Base-by-base conservation (phyloP, 768 basidiomycete genomes). In the Daedaleopsis sinensis region DNA sequence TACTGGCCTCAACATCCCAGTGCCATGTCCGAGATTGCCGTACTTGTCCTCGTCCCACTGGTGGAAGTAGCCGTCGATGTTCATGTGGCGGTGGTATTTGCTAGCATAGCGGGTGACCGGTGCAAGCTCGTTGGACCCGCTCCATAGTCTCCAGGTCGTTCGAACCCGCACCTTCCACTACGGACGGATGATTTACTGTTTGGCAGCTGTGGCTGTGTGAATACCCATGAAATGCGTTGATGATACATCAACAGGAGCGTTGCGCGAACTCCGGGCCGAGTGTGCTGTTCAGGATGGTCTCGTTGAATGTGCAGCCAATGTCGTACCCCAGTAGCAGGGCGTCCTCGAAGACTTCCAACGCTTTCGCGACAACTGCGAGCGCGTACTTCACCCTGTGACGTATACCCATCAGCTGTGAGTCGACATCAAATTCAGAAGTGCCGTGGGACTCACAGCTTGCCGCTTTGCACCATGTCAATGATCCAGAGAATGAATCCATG, bases 211-310 rank as follows among this genome's bases (percentile, higher is more conserved):
- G 61, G 50, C 71, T 71, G 52, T 75, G 74, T 0, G 66, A 64
- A 54, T 74, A 67, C 1, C 73, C 69, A 53, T 74, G 73, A 59
- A 74, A 74, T 1, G 70, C 64, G 4, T 68, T 65, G 8, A 72
- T 65, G 13, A 70, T 60, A 7, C 27, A 32, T 32, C 27, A 7
- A 7, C 27, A 32, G 3, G 3, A 7, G 7, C 71, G 39, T 2
- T 61, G 54, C 4, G 67, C n/a, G 32, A 43, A 10, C 15, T 39
- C 42, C 21, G 56, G 38, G 5, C 66, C 68, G 5, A 73, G 55
- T 10, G 60, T 51, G 44, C 69, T 68, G 3, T 37, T 53, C 5
- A 24, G 5, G 1, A 69, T 10, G 0, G 69, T 73, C 19, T 55
- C 65, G 0, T 46, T 16, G 52, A 72, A 69, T 1, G 57, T 65